Evolutionary conservation across 495 filamentous ascomycete genomes (phyloP), one percentile per base, ranked within the genome.

Genomic region (Penicillium ochrochloron): DNA sequence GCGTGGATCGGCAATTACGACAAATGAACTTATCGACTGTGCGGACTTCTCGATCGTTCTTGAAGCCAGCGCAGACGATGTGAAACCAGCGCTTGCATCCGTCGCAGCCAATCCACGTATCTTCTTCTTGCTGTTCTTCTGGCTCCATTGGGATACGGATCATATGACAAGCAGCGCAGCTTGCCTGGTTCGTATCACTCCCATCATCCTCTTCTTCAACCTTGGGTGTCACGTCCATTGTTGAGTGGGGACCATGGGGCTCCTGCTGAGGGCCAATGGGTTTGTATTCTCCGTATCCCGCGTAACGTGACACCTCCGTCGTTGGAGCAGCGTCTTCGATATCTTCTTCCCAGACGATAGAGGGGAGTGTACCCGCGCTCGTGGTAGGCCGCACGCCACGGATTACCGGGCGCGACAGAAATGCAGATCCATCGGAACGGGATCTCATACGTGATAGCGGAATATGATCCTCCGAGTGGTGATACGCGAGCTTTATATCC

Each of bases 11-110:
- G 70, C 90, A 92, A 44, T 72, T 71, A 33, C 73, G 75, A 66
- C 90, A 92, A 59, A 89, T 88, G 64, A 85, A 92, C 66, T 91
- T 92, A 70, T 92, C 90, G 21, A 92, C 86, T 33, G 84, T 85
- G 57, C 88, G 83, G 29, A 90, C 84, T 65, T 90, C 87, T n/a
- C 85, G 78, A 61, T 87, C 86, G 67, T 81, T 89, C 67, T 89
- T 88, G 67, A 92, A 89, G 6, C 87, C 88, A 21, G 89, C 89
- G 70, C 90, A 92, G 41, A 86, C 82, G 54, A 87, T 89, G 70
- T 92, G 90, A 66, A 87, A 91, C 90, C 90, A 92, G 29, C 78
- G 81, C 66, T 90, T 90, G 72, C 90, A 92, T 35, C 87, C 89
- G 72, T 92, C 89, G 67, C 90, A 92, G 33, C 82, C 86, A 62